Conservation (phyloP, 176 grass and related monocot species). For the Aegilops bicornis region DNA sequence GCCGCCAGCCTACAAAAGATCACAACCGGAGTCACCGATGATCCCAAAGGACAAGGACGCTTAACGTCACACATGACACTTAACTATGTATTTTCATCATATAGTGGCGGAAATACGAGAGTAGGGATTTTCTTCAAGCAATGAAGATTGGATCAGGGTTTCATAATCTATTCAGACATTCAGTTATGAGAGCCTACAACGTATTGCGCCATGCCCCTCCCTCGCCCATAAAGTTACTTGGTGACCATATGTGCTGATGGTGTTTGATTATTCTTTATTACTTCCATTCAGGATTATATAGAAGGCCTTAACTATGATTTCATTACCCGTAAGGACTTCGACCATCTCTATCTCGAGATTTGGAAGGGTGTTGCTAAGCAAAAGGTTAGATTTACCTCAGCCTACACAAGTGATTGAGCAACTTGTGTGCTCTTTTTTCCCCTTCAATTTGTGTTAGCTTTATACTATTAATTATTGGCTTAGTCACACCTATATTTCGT, state of each 20-base stretch:
- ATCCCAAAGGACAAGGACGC: no score
- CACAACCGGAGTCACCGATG: no score
- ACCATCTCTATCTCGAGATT: slow-evolving; percentile 27
- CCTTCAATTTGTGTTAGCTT: no score
- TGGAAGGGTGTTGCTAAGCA: slow-evolving; percentile 27
- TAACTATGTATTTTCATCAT: not conserved
- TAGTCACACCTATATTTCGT: no score
- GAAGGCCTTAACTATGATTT: not conserved
- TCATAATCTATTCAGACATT: not conserved
- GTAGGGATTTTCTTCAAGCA: not conserved
- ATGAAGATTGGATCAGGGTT: not conserved
- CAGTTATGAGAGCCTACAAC: not conserved
- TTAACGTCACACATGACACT: not conserved
- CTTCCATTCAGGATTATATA: no score
- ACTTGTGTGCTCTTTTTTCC: no score
- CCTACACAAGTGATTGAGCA: no score
- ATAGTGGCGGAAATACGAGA: not conserved
- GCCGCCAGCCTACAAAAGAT: no score
- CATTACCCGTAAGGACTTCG: not conserved
- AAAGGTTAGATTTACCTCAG: not conserved
- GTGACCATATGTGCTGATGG: not conserved
- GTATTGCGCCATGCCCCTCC: not conserved
- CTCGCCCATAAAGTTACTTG: not conserved
- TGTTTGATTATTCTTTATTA: not conserved
- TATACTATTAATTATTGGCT: no score